Conservation (phyloP, 306 rosid species). For the Alnus rubra region DNA sequence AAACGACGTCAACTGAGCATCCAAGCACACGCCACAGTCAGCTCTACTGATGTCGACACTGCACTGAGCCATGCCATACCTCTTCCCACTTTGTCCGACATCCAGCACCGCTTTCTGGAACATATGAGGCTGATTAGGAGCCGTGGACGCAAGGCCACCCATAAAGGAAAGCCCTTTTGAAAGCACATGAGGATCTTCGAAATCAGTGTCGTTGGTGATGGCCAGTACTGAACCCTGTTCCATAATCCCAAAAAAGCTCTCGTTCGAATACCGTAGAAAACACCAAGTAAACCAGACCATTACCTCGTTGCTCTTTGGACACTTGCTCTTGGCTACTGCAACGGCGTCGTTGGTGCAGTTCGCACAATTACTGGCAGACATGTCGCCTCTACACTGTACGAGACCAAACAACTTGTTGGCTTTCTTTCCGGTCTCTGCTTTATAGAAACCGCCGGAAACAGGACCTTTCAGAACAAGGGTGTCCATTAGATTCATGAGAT, state of each 20-base stretch:
- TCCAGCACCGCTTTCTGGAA: conserved; percentile 36
- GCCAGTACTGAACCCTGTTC: conserved; percentile 27
- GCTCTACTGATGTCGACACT: conserved; percentile 46
- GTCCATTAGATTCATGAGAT: conserved; percentile 36
- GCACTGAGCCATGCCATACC: conserved; percentile 73
- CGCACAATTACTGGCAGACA: conserved; percentile 39
- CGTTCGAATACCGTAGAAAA: conserved; percentile 46
- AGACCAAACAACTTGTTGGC: conserved; percentile 43
- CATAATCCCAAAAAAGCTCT: conserved; percentile 43
- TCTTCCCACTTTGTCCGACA: conserved; percentile 42
- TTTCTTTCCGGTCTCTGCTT: conserved; percentile 30
- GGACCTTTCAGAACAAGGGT: conserved; percentile 42
- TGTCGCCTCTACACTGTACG: conserved; percentile 53
- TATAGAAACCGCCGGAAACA: conserved; percentile 45
- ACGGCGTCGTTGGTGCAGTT: conserved; percentile 39
- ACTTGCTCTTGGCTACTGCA: conserved; percentile 31
- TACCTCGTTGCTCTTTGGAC: conserved; percentile 44
- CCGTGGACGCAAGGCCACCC: conserved; percentile 35
- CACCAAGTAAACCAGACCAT: conserved; percentile 55
- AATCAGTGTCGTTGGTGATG: conserved; percentile 44
- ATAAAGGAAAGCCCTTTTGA: conserved; percentile 43
- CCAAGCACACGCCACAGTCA: conserved; percentile 48
- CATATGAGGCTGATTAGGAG: conserved; percentile 36
- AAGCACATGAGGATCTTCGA: conserved; percentile 44
- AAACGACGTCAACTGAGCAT: conserved; percentile 39